These are phyloP conservation scores for Hypoxylon sp. DNA, from an alignment of 2,329 filamentous ascomycete species.

Conservation along the genomic window DNA sequence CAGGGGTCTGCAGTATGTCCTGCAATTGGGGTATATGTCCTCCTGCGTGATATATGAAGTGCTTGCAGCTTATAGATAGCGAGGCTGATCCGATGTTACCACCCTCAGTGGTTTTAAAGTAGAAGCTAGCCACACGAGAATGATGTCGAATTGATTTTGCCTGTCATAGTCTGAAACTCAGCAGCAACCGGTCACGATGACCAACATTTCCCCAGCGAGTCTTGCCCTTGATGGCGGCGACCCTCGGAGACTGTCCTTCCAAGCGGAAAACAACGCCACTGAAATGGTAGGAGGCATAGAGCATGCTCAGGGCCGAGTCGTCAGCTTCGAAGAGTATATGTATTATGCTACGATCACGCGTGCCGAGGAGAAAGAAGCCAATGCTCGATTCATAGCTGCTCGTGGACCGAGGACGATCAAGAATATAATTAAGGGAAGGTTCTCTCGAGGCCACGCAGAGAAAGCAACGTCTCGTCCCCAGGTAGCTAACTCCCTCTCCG, in stretches of 20 bases:
- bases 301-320: slow-evolving; percentile 1
- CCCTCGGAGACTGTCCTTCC: slow-evolving; percentile 30
- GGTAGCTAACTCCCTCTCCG: slow-evolving; percentile 15
- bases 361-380: slow-evolving; percentile 44
- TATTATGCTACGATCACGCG: slow-evolving; percentile 46
- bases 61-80: slow-evolving; percentile 19
- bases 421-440: slow-evolving; percentile 35
- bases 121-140: neutral
- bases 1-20: slow-evolving; percentile 14
- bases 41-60: slow-evolving; percentile 19
- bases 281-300: slow-evolving; percentile 11
- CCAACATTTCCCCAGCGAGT: slow-evolving; percentile 31
- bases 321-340: slow-evolving; percentile 48
- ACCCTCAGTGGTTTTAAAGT: slow-evolving; percentile 15
- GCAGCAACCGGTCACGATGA: slow-evolving; percentile 24
- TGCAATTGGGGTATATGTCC: slow-evolving; percentile 13
- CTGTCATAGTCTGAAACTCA: neutral
- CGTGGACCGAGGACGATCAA: slow-evolving; percentile 31
- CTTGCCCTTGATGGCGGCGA: slow-evolving; percentile 40
- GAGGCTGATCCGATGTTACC: slow-evolving; percentile 4
- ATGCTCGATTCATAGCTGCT: slow-evolving; percentile 33
- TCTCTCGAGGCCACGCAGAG: slow-evolving; percentile 24
- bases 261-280: slow-evolving; percentile 11
- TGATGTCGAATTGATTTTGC: neutral
- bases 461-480: slow-evolving; percentile 7